A percentile compares a stretch with the other conserved stretches of the same genome.
phyloP scores from a whole-genome alignment of 768 basidiomycete genomes.

The Leccinum incarnatum region DNA sequence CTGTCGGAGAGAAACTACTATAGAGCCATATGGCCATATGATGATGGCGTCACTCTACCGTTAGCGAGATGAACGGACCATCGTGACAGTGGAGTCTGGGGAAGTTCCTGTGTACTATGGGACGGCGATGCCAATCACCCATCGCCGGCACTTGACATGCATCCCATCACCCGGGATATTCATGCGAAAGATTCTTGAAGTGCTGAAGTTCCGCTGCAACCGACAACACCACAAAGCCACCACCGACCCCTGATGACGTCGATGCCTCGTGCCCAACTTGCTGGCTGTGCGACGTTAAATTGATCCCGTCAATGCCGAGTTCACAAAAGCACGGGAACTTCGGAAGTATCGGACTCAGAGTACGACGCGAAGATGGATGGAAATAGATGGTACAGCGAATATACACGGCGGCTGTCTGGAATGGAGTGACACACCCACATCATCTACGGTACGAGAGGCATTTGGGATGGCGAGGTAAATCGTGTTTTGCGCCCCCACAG shows the following conservation, averaged over 20 bases:
- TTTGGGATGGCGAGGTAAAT: conserved; percentile 24
- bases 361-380: neutral
- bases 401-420: neutral
- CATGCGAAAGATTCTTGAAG: neutral
- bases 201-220: neutral
- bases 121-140: neutral
- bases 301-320: neutral
- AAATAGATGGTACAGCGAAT: conserved; percentile 2
- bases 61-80: conserved; percentile 14
- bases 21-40: neutral
- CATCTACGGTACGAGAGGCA: neutral
- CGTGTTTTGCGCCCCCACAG: conserved; percentile 17
- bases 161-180: neutral
- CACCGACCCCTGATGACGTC: conserved; percentile 20
- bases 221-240: neutral
- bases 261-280: conserved; percentile 5
- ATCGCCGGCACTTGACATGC: neutral
- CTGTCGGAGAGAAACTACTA: neutral
- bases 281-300: conserved; percentile 3
- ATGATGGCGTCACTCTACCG: conserved; percentile 8
- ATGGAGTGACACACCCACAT: neutral
- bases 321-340: neutral
- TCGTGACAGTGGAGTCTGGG: conserved; percentile 7
- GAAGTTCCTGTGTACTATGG: neutral
- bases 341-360: neutral